phyloP scores from a whole-genome alignment of 441 rosid species.

The Biscutella laevigata region DNA sequence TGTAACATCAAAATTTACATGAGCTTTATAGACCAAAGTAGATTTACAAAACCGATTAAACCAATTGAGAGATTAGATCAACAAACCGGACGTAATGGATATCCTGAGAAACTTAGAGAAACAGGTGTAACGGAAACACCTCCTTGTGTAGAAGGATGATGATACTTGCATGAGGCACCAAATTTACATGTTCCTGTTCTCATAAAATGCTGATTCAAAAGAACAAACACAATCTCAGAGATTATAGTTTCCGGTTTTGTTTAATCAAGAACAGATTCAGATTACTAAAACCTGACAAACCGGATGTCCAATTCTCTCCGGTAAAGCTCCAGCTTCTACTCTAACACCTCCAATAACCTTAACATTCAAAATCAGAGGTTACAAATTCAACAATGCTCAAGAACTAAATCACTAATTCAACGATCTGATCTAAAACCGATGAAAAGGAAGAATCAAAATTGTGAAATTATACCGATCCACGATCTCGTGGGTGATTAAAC shows the following conservation, averaged over 20 bases:
- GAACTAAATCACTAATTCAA: neutral
- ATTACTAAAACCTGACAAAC: conserved; percentile 72
- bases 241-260: neutral
- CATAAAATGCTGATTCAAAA: conserved; percentile 56
- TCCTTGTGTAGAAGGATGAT: conserved; percentile 87
- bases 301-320: conserved; percentile 78
- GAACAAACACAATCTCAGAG: conserved; percentile 20
- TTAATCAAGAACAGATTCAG: neutral
- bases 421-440: conserved; percentile 5
- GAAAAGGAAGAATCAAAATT: conserved; percentile 2
- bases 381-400: conserved; percentile 4
- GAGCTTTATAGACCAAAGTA: conserved; percentile 34
- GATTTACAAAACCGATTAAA: neutral
- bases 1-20: conserved; percentile 36
- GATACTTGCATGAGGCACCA: conserved; percentile 86
- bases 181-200: conserved; percentile 80
- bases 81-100: conserved; percentile 86
- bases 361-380: too few species aligned
- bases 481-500: conserved; percentile 89
- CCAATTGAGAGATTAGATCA: conserved; percentile 20
- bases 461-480: conserved; percentile 44
- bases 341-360: conserved; percentile 57
- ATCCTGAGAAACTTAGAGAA: conserved; percentile 60
- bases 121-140: conserved; percentile 36
- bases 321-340: conserved; percentile 51